These are phyloP conservation scores for Verruconis gallopava DNA, from an alignment of 2,329 filamentous ascomycete genomes.

Conservation along the genomic window DNA sequence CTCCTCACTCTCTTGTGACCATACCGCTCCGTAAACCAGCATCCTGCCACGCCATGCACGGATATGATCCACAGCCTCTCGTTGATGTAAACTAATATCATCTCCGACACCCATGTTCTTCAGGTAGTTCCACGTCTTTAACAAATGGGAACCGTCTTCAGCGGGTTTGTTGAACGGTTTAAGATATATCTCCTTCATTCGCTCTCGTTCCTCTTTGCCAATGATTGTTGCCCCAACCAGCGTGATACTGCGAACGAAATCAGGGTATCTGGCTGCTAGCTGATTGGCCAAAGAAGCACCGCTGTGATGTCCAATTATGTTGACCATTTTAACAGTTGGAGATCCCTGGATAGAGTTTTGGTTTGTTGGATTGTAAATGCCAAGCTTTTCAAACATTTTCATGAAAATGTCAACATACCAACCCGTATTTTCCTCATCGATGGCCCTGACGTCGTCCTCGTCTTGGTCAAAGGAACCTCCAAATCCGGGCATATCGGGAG, in stretches of 20 bases:
- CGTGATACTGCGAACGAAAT: constrained; percentile 4
- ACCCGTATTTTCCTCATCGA: not conserved
- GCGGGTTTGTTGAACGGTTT: constrained; percentile 9
- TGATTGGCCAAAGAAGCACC: constrained; percentile 7
- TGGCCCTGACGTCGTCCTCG: not conserved
- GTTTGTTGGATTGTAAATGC: not conserved
- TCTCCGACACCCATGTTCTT: constrained; percentile 7
- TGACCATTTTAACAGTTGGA: constrained; percentile 1
- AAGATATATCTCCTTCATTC: constrained; percentile 8
- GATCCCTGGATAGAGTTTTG: too few species aligned
- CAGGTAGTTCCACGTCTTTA: constrained; percentile 10
- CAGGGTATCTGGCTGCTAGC: constrained; percentile 6
- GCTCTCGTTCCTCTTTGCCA: constrained; percentile 7
- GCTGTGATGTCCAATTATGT: constrained; percentile 10
- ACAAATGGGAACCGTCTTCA: constrained; percentile 7
- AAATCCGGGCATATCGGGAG: constrained; percentile 9
- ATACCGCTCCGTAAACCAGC: constrained; percentile 10
- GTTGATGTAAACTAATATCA: constrained; percentile 4
- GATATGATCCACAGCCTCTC: constrained; percentile 9
- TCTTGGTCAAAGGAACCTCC: constrained; percentile 4
- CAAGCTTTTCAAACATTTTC: not conserved
- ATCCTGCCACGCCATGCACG: constrained; percentile 7
- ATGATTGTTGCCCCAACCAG: constrained; percentile 9
- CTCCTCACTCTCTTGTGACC: constrained; percentile 6
- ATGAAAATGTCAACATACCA: constrained; percentile 5